phyloP scores from a whole-genome alignment of 768 basidiomycete genomes.

The Dictyophora rubrovolvata region DNA sequence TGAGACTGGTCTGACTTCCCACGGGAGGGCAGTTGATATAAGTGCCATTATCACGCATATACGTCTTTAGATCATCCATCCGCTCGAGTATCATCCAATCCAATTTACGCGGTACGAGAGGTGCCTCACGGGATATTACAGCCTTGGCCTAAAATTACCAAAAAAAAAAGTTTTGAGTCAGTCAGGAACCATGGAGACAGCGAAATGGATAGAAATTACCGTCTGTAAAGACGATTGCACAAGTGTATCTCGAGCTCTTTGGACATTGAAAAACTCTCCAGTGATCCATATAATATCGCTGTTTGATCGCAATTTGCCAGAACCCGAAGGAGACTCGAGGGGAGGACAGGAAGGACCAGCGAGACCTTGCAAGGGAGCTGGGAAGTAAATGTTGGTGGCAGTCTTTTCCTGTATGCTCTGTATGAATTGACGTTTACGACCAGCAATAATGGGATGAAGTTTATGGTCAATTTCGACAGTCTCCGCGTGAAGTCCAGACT shows the following conservation, averaged over 20 bases:
- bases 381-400: conserved; percentile 92
- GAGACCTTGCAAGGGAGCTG: conserved; percentile 81
- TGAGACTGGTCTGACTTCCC: conserved; percentile 85
- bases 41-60: conserved; percentile 95
- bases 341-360: conserved; percentile 52
- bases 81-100: conserved; percentile 99
- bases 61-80: conserved; percentile 80
- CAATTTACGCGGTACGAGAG: conserved; percentile 89
- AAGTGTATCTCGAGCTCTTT: conserved; percentile 91
- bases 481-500: conserved; percentile 90
- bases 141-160: conserved; percentile 56
- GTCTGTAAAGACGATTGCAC: conserved; percentile 80
- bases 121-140: conserved; percentile 86
- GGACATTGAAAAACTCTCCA: conserved; percentile 94
- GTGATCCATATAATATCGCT: conserved; percentile 89
- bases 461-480: conserved; percentile 91
- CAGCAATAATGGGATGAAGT: conserved; percentile 83
- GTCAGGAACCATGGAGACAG: background rate
- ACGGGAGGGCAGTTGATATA: conserved; percentile 90
- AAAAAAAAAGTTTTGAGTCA: background rate
- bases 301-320: conserved; percentile 37
- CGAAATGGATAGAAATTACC: conserved; percentile 29
- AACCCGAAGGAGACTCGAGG: conserved; percentile 26
- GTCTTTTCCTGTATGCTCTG: conserved; percentile 96
- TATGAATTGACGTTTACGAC: conserved; percentile 74